These are phyloP conservation scores for Rutstroemia sp. DNA, from an alignment of 2,329 filamentous ascomycete genomes.

Conservation along the genomic window DNA sequence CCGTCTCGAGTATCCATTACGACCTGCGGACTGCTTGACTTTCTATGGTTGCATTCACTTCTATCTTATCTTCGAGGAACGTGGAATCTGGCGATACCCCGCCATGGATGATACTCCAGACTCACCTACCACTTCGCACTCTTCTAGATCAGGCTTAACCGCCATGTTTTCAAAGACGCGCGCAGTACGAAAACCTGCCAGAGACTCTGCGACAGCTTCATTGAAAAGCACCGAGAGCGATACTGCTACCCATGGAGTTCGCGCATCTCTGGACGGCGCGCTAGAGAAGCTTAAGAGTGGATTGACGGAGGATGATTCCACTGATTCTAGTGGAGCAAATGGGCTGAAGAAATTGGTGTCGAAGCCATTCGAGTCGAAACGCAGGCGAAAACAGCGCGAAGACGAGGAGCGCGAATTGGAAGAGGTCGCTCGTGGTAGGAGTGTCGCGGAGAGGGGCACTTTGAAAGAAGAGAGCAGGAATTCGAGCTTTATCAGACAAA, in stretches of 20 bases:
- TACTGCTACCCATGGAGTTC: conserved; percentile 12
- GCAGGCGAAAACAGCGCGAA: conserved; percentile 40
- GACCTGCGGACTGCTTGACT: neutral
- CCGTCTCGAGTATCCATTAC: too few species aligned
- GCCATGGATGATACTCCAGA: conserved; percentile 4
- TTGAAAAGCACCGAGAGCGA: conserved; percentile 23
- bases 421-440: conserved; percentile 29
- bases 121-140: conserved; percentile 13
- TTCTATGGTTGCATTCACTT: neutral
- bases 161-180: conserved; percentile 25
- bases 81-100: neutral
- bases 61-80: neutral
- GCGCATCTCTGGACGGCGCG: conserved; percentile 19
- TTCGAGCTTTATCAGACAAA: neutral
- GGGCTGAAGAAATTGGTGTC: conserved; percentile 46
- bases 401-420: conserved; percentile 35
- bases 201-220: conserved; percentile 22
- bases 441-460: conserved; percentile 28
- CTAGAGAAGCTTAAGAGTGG: conserved; percentile 23
- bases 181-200: conserved; percentile 14
- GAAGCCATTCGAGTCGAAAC: conserved; percentile 42
- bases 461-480: conserved; percentile 21
- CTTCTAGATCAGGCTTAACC: conserved; percentile 19
- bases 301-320: conserved; percentile 15
- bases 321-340: conserved; percentile 24